Evolutionary conservation across 139 green algal genomes (phyloP).

Genomic region (Spirogloea muscicola): DNA sequence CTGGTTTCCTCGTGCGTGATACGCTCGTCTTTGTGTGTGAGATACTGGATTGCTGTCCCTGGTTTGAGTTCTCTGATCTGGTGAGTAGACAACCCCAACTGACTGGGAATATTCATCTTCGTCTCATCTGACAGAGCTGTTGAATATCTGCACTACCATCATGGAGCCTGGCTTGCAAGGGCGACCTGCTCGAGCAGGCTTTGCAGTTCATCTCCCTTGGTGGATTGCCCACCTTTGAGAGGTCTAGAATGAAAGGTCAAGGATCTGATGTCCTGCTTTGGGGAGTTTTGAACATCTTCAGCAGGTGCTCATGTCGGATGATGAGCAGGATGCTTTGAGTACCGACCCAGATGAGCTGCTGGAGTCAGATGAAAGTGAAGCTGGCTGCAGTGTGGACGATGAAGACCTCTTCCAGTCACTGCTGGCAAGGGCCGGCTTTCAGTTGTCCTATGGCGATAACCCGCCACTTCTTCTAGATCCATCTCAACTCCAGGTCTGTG

Average conservation of each 20-base stretch:
- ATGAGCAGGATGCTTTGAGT: conserved; percentile 45
- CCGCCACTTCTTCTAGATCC: conserved; percentile 40
- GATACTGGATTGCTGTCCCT: conserved; percentile 63
- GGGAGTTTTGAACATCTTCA: too few relatives aligned
- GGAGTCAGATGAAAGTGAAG: conserved; percentile 33
- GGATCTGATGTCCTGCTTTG: too few relatives aligned
- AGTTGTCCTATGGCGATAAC: conserved; percentile 46
- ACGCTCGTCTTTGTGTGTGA: conserved; percentile 58
- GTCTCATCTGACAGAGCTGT: too few relatives aligned
- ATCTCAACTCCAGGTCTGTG: conserved; percentile 32
- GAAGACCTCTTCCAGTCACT: conserved; percentile 49
- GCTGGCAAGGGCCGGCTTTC: conserved; percentile 47
- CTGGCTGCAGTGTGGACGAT: conserved; percentile 8
- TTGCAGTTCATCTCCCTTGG: too few relatives aligned
- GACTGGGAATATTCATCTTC: too few relatives aligned
- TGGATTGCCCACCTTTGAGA: too few relatives aligned
- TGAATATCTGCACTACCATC: too few relatives aligned
- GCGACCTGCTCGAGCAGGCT: too few relatives aligned
- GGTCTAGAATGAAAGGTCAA: too few relatives aligned
- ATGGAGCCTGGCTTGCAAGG: too few relatives aligned
- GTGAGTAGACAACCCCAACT: too few relatives aligned
- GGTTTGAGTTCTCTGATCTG: conserved; percentile 62
- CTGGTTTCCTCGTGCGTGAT: conserved; percentile 56
- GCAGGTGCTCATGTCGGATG: conserved; percentile 34
- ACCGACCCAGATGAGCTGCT: conserved; percentile 54